Evolutionary conservation across 441 rosid species (phyloP).

Genomic region (Aleurites moluccanus): DNA sequence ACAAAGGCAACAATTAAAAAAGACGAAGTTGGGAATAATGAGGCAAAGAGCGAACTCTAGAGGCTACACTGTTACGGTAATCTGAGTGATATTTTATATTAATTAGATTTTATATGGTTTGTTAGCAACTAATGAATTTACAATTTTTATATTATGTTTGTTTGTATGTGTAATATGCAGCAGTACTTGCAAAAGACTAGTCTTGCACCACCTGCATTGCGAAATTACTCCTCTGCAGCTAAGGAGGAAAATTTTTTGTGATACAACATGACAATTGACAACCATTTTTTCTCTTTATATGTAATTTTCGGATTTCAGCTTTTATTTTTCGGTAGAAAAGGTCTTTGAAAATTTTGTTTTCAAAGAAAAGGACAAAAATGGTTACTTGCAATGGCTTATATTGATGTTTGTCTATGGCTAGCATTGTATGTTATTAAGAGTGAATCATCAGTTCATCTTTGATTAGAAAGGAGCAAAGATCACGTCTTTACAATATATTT

Average conservation of each 20-base stretch:
- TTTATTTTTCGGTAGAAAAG: too few species aligned
- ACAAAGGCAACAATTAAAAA: not conserved
- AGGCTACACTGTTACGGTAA: conserved; percentile 14
- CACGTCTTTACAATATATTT: too few species aligned
- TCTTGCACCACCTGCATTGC: conserved; percentile 28
- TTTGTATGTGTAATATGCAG: conserved; percentile 24
- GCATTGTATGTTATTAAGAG: not conserved
- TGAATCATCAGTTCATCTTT: too few species aligned
- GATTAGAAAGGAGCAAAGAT: too few species aligned
- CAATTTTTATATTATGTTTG: not conserved
- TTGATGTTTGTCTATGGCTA: too few species aligned
- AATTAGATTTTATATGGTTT: too few species aligned
- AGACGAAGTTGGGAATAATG: conserved; percentile 49
- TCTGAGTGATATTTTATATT: not conserved
- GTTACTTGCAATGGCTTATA: too few species aligned
- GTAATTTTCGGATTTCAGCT: rapidly evolving
- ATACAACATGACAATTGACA: too few species aligned
- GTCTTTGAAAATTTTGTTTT: too few species aligned
- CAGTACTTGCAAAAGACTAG: conserved; percentile 36
- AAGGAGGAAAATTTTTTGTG: conserved; percentile 38
- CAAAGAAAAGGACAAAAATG: not conserved
- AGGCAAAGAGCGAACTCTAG: conserved; percentile 40
- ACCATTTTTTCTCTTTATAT: too few species aligned
- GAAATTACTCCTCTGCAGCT: conserved; percentile 47
- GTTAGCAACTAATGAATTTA: not conserved